Conservation (phyloP, 2,329 filamentous ascomycete genomes). For the Byssoonygena ceratinophila region DNA sequence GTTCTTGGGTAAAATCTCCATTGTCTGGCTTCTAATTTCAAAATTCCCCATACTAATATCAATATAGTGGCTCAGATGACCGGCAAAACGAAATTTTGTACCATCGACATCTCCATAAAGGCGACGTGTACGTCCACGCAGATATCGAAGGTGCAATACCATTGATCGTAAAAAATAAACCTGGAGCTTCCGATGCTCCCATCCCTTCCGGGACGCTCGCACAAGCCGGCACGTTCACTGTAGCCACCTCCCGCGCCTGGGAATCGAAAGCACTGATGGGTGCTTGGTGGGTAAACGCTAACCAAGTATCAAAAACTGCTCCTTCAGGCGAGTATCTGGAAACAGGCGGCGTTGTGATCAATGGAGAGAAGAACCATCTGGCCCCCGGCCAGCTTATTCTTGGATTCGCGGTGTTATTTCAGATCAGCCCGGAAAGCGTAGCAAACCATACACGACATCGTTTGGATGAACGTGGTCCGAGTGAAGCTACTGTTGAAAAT, state of each 20-base stretch:
- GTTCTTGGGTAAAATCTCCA: constrained; percentile 53
- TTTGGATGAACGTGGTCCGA: constrained; percentile 29
- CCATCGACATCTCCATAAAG: constrained; percentile 70
- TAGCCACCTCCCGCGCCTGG: constrained; percentile 84
- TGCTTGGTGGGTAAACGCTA: constrained; percentile 86
- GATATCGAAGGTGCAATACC: constrained; percentile 73
- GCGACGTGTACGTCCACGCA: constrained; percentile 84
- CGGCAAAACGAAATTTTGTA: constrained; percentile 92
- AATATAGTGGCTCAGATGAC: constrained; percentile 59
- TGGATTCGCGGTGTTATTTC: constrained; percentile 79
- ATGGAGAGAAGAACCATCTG: constrained; percentile 81
- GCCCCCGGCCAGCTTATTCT: constrained; percentile 78
- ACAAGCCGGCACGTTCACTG: constrained; percentile 75
- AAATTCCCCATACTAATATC: constrained; percentile 5
- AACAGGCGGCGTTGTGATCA: constrained; percentile 66
- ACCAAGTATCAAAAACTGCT: constrained; percentile 81
- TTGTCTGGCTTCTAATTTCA: neutral
- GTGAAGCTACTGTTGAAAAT: neutral
- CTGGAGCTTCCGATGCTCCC: constrained; percentile 64
- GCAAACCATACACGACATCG: constrained; percentile 67
- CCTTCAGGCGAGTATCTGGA: constrained; percentile 69
- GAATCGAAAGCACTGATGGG: constrained; percentile 93
- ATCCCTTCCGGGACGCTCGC: constrained; percentile 85
- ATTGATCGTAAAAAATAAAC: constrained; percentile 85
- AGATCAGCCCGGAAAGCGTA: constrained; percentile 79